Base-by-base conservation (phyloP, 495 filamentous ascomycete species). In the Penicillium waksmanii region DNA sequence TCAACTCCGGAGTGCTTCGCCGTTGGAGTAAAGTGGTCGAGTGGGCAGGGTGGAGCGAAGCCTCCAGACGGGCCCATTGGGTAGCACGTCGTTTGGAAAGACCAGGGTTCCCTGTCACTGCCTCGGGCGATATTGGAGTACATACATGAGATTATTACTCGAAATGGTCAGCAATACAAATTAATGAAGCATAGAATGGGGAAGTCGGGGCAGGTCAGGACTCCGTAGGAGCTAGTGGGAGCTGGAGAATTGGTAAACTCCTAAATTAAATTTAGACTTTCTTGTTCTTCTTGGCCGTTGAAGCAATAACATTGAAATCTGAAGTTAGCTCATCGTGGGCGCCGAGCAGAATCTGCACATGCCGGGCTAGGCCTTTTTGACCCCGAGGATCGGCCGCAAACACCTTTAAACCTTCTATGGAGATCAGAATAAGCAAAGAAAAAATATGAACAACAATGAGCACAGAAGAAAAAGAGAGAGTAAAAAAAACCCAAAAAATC, bases 1-100 rank as follows among this genome's bases (percentile, higher is more conserved):
- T 68, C 63, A 58, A 67, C 51, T 67, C 61, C 42, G 58, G 62
- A 68, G 55, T 61, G 60, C 60, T 64, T 63, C 60, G 31, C 62
- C 64, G 65, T 70, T 70, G 62, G 60, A 55, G 36, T 51, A 57
- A 25, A 17, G 42, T 51, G 35, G 42, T 57, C 49, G 42, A 53
- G 52, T 58, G 46, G 51, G 27, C 31, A 34, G 8, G 38, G 62
- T 52, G 55, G 51, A 57, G 56, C 47, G 40, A 46, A 38, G 46
- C 53, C 51, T 21, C 36, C 34, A n/a, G 51, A 19, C 51, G 12
- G 57, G 48, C 23, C 44, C 54, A 62, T 57, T 57, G 60, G 55
- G 49, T 47, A 33, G 27, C 3, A 38, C 19, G 35, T 55, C 35
- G 52, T 34, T 25, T 44, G 21, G 33, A n/a, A 58, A 40, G 57